Conservation (phyloP, 495 filamentous ascomycete species). For the Immersiella caudata region DNA sequence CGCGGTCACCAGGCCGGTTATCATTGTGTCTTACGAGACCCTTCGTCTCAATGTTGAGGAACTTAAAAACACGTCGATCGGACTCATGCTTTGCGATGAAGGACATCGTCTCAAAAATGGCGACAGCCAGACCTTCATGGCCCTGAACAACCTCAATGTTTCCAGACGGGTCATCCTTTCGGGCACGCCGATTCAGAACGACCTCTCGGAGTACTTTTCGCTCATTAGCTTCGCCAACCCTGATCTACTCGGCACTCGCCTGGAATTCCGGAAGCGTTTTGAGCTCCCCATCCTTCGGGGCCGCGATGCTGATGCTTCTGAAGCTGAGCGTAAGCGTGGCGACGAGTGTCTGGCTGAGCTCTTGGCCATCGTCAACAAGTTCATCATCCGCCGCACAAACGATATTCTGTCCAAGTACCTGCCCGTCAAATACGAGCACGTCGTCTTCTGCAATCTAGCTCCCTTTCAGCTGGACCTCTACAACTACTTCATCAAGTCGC, state of each 20-base stretch:
- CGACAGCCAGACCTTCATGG: constrained; percentile 90
- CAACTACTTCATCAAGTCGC: constrained; percentile 94
- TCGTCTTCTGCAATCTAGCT: constrained; percentile 97
- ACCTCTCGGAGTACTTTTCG: constrained; percentile 95
- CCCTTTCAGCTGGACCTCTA: constrained; percentile 92
- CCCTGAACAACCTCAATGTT: constrained; percentile 88
- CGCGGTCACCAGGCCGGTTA: constrained; percentile 88
- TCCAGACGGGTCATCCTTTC: constrained; percentile 91
- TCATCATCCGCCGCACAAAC: constrained; percentile 98
- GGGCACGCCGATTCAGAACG: constrained; percentile 97
- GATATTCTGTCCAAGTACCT: constrained; percentile 98
- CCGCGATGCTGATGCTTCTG: constrained; percentile 86
- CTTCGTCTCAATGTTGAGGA: constrained; percentile 88
- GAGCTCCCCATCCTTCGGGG: constrained; percentile 92
- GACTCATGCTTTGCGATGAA: constrained; percentile 95
- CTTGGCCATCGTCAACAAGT: constrained; percentile 87
- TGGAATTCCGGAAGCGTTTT: constrained; percentile 93
- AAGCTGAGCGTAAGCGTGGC: constrained; percentile 78
- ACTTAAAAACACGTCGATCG: constrained; percentile 82
- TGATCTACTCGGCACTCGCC: constrained; percentile 81
- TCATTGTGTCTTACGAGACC: constrained; percentile 99
- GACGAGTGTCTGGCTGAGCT: constrained; percentile 84
- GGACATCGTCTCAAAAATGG: constrained; percentile 98
- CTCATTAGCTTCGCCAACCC: constrained; percentile 97
- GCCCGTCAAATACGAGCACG: constrained; percentile 98